These are phyloP conservation scores for Pyropia haitanensis DNA, from an alignment of 23 red algal species.

Conservation along the genomic window DNA sequence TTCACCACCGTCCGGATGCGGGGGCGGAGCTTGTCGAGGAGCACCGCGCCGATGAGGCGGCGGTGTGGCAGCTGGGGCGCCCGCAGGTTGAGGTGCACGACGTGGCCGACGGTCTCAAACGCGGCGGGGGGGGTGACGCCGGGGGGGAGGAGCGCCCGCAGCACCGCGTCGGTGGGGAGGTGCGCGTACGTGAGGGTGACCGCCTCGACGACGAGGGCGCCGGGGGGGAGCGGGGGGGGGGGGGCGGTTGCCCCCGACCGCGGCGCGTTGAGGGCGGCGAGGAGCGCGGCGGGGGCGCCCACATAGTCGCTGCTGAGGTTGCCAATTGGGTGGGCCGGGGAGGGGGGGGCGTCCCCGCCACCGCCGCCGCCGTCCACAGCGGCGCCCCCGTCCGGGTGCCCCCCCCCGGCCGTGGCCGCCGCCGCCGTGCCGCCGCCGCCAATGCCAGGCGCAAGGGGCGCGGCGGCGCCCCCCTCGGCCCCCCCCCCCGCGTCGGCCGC, in stretches of 20 bases:
- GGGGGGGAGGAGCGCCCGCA: constrained; percentile 28
- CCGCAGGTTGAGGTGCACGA: constrained; percentile 86
- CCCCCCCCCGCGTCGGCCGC: constrained; percentile 7
- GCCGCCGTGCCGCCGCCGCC: background rate
- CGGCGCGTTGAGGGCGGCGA: constrained; percentile 1
- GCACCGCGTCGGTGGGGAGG: constrained; percentile 22
- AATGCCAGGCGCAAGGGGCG: too few species aligned
- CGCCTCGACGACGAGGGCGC: constrained; percentile 4
- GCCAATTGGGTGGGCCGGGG: background rate
- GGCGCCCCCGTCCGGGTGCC: background rate
- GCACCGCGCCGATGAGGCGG: constrained; percentile 58
- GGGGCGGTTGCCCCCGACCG: too few species aligned
- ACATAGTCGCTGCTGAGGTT: background rate
- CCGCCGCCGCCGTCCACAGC: background rate
- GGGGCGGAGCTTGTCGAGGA: constrained; percentile 66
- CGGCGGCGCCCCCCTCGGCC: background rate
- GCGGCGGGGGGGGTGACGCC: constrained; percentile 46
- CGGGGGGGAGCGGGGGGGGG: background rate
- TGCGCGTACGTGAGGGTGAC: constrained; percentile 33
- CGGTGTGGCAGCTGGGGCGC: constrained; percentile 46
- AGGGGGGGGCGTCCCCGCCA: background rate
- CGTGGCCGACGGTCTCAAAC: constrained; percentile 72
- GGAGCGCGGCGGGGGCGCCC: constrained; percentile 5
- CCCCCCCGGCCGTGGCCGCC: background rate
- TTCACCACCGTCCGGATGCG: constrained; percentile 80